These are phyloP conservation scores for Allium sativum DNA, from an alignment of 106 monocot genomes.

Conservation along the genomic window DNA sequence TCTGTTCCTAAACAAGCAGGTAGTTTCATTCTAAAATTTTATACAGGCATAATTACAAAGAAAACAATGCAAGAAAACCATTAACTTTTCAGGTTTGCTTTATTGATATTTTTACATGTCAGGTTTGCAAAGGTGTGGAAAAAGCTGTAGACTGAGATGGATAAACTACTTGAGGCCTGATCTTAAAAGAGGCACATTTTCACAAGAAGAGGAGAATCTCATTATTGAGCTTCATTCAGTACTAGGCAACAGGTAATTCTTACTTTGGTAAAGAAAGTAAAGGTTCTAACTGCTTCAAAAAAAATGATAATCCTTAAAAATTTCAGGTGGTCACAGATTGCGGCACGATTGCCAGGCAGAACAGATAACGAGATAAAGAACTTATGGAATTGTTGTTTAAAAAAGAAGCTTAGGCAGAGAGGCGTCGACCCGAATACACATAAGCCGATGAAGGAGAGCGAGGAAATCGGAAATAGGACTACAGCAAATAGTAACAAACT, in stretches of 20 bases:
- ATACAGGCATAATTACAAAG: too few species aligned
- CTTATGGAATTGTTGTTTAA: conserved; percentile 44
- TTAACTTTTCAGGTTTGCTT: background rate
- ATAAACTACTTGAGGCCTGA: conserved; percentile 82
- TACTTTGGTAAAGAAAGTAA: background rate
- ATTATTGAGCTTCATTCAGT: conserved; percentile 47
- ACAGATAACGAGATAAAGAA: conserved; percentile 62
- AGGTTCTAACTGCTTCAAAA: background rate
- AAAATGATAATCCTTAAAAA: background rate
- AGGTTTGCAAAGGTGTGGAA: conserved; percentile 84
- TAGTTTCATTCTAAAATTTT: conserved; percentile 2
- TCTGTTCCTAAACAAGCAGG: conserved; percentile 44
- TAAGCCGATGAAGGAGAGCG: conserved; percentile 26
- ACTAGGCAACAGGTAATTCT: conserved; percentile 38
- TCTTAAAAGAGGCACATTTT: conserved; percentile 71
- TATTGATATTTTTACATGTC: background rate
- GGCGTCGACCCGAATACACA: conserved; percentile 52
- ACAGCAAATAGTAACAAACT: background rate
- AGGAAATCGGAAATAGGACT: background rate
- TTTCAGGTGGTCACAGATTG: conserved; percentile 48
- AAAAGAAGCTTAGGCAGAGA: conserved; percentile 44
- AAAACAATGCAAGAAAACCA: background rate
- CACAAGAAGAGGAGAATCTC: conserved; percentile 41
- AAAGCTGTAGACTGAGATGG: conserved; percentile 92
- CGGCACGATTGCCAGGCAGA: conserved; percentile 43